These are phyloP conservation scores for Phytophthora nicotianae DNA, from an alignment of 352 stramenopile genomes.

Conservation along the genomic window DNA sequence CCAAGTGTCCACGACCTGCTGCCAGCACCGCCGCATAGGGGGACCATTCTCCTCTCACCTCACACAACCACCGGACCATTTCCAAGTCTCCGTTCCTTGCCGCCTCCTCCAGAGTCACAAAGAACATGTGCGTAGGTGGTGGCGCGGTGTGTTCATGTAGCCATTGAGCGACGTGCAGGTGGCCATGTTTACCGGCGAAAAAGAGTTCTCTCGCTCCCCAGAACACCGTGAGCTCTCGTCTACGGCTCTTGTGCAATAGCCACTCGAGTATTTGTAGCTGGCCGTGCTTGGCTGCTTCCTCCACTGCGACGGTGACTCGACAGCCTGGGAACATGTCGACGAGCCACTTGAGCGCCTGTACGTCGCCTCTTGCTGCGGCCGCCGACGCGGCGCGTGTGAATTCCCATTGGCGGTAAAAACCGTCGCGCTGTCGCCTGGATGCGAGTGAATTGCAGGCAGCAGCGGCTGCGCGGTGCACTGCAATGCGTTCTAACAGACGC, in stretches of 20 bases:
- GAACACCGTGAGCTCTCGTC: constrained; percentile 29
- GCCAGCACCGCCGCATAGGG: constrained; percentile 39
- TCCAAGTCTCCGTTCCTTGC: constrained; percentile 34
- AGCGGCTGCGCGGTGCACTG: constrained; percentile 12
- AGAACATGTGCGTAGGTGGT: constrained; percentile 46
- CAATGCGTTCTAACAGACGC: constrained; percentile 28
- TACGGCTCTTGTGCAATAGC: constrained; percentile 19
- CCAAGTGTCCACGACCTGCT: constrained; percentile 34
- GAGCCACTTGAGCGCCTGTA: constrained; percentile 33
- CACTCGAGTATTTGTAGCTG: constrained; percentile 33
- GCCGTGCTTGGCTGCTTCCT: constrained; percentile 38
- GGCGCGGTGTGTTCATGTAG: constrained; percentile 39
- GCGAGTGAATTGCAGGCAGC: constrained; percentile 2
- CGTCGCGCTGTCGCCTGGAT: constrained; percentile 20
- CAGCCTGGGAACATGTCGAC: constrained; percentile 23
- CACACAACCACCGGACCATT: constrained; percentile 42
- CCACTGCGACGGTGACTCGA: constrained; percentile 34
- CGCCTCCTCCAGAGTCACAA: constrained; percentile 42
- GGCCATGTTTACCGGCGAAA: constrained; percentile 39
- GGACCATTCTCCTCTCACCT: constrained; percentile 38
- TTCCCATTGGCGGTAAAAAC: constrained; percentile 34
- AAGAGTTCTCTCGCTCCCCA: constrained; percentile 42
- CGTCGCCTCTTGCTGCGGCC: constrained; percentile 26
- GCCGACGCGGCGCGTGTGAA: constrained; percentile 31
- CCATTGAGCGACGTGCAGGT: constrained; percentile 37